phyloP scores from a whole-genome alignment of 805 yeast species.

The Nakazawaea peltata region DNA sequence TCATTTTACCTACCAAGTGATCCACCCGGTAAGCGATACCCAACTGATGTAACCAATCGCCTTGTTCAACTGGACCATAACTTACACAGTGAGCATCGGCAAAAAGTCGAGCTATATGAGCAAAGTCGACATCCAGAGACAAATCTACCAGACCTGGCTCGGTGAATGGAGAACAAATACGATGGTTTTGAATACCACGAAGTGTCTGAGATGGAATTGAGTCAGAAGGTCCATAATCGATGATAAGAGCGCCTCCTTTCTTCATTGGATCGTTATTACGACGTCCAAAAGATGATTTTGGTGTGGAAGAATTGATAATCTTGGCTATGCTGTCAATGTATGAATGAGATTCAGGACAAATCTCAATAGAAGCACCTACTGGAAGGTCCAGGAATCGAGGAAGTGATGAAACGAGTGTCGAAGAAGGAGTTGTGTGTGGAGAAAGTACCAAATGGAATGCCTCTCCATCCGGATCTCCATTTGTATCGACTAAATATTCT shows the following conservation, averaged over 20 bases:
- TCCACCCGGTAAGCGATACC: conserved; percentile 69
- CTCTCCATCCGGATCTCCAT: conserved; percentile 16
- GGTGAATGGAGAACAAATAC: conserved; percentile 66
- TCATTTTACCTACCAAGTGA: conserved; percentile 39
- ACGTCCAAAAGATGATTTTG: no score
- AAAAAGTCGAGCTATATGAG: conserved; percentile 37
- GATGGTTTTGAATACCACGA: conserved; percentile 67
- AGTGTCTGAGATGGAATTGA: conserved; percentile 65
- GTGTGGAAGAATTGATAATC: conserved; percentile 26
- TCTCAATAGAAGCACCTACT: conserved; percentile 53
- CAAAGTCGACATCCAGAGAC: conserved; percentile 79
- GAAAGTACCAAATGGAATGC: conserved; percentile 48
- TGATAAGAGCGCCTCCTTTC: conserved; percentile 58
- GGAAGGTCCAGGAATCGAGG: conserved; percentile 46
- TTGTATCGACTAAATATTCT: conserved; percentile 61
- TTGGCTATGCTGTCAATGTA: conserved; percentile 46
- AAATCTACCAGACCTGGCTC: conserved; percentile 76
- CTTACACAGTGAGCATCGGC: conserved; percentile 16
- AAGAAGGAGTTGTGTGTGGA: conserved; percentile 54
- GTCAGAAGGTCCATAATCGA: conserved; percentile 68
- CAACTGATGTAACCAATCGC: conserved; percentile 68
- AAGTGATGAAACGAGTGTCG: conserved; percentile 44
- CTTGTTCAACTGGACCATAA: conserved; percentile 65
- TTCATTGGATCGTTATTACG: conserved; percentile 15
- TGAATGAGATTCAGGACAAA: conserved; percentile 66